Conservation (phyloP, 257 asterid species). For the Fraxinus anomala region DNA sequence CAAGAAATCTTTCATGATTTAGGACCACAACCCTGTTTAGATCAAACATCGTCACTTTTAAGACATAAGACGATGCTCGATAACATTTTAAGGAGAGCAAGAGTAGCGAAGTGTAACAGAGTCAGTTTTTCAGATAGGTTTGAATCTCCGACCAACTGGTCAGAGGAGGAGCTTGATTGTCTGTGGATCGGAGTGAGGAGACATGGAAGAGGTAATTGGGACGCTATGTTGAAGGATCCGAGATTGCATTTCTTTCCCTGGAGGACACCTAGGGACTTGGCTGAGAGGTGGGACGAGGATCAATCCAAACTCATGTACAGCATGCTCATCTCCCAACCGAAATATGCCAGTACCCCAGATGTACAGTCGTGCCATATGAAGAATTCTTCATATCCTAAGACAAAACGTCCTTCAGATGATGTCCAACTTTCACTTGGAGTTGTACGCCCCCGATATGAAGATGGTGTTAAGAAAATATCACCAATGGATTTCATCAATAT, state of each 20-base stretch:
- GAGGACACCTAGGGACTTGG: conserved; percentile 55
- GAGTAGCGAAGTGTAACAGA: conserved; percentile 43
- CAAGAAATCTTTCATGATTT: conserved; percentile 40
- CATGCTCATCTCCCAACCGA: conserved; percentile 32
- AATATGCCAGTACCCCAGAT: conserved; percentile 26
- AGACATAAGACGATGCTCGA: conserved; percentile 61
- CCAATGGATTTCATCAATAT: conserved; percentile 13
- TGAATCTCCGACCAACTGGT: conserved; percentile 52
- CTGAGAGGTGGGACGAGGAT: conserved; percentile 65
- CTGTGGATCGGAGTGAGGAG: conserved; percentile 84
- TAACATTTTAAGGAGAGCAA: conserved; percentile 42
- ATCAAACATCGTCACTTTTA: conserved; percentile 40
- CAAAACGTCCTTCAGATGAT: conserved; percentile 16
- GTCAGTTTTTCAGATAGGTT: conserved; percentile 38
- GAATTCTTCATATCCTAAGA: conserved; percentile 18
- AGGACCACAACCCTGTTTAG: conserved; percentile 29
- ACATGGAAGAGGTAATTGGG: conserved; percentile 71
- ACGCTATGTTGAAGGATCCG: conserved; percentile 53
- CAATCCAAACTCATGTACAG: conserved; percentile 40
- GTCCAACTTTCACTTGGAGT: conserved; percentile 46
- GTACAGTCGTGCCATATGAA: conserved; percentile 16
- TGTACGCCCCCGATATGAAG: conserved; percentile 13
- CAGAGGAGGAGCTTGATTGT: conserved; percentile 68
- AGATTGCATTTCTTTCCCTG: conserved; percentile 51
- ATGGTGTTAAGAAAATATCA: conserved; percentile 20